Conservation (phyloP, 2,329 filamentous ascomycete species). For the Fusarium sp. region DNA sequence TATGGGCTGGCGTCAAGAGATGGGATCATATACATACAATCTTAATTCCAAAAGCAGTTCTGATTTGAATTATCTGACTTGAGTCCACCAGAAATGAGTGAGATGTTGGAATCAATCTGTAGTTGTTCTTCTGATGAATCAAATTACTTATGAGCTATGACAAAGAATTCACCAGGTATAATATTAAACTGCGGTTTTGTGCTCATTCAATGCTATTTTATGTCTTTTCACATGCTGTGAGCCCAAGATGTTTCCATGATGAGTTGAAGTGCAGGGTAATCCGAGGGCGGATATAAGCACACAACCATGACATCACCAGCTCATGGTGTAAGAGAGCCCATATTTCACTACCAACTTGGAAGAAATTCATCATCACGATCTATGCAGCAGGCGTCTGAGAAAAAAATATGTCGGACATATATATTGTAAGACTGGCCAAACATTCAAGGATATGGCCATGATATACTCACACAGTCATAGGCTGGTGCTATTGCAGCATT, state of each 20-base stretch:
- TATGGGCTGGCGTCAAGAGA: constrained; percentile 34
- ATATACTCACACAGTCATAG: constrained; percentile 56
- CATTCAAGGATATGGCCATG: accelerated
- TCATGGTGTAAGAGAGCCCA: constrained; percentile 8
- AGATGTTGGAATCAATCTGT: background rate
- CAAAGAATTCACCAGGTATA: accelerated
- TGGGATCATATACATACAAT: constrained; percentile 27
- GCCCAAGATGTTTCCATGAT: background rate
- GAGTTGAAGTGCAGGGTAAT: constrained; percentile 31
- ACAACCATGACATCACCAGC: constrained; percentile 39
- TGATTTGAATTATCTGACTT: background rate
- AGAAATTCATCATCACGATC: background rate
- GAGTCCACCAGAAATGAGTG: background rate
- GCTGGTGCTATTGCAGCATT: constrained; percentile 88
- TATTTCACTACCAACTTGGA: background rate
- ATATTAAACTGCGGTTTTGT: too few relatives aligned
- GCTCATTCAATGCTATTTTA: background rate
- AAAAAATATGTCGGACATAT: constrained; percentile 47
- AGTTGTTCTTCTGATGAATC: background rate
- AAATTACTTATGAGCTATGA: background rate
- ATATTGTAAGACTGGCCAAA: constrained; percentile 43
- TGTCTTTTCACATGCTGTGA: background rate
- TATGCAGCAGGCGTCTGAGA: background rate
- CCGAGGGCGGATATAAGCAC: background rate
- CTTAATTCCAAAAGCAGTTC: constrained; percentile 32